These are phyloP conservation scores for Teunomyces lycoperdinae DNA, from an alignment of 805 yeast species.

Conservation along the genomic window DNA sequence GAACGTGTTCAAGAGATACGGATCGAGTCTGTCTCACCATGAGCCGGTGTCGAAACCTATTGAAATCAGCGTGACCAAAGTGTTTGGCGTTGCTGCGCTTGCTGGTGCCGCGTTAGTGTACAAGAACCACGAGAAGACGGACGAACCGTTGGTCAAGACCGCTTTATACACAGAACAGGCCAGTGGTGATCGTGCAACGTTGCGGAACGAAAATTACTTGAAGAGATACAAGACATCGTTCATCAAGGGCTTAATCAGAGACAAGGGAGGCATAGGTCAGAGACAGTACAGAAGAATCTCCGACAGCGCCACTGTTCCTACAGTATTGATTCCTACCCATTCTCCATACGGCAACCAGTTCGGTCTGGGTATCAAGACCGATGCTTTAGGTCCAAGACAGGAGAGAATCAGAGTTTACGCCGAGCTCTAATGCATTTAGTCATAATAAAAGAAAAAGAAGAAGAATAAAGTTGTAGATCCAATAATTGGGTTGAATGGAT, in stretches of 20 bases:
- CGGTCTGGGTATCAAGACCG: slow-evolving; percentile 44
- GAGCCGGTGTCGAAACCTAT: slow-evolving; percentile 18
- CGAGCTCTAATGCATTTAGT: background rate
- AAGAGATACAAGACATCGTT: slow-evolving; percentile 42
- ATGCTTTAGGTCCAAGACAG: slow-evolving; percentile 44
- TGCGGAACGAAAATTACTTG: slow-evolving; percentile 36
- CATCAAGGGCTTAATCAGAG: slow-evolving; percentile 40
- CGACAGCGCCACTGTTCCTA: slow-evolving; percentile 25
- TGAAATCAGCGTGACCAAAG: slow-evolving; percentile 40
- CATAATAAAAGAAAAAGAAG: background rate
- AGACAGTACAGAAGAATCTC: slow-evolving; percentile 35
- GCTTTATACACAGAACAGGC: slow-evolving; percentile 33
- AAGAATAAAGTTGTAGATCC: background rate
- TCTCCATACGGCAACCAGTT: slow-evolving; percentile 40
- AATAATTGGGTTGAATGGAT: background rate
- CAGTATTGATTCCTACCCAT: slow-evolving; percentile 37
- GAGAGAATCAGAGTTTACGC: slow-evolving; percentile 41
- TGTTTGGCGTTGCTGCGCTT: slow-evolving; percentile 40
- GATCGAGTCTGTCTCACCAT: slow-evolving; percentile 12
- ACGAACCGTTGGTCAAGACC: slow-evolving; percentile 37
- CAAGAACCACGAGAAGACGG: slow-evolving; percentile 28
- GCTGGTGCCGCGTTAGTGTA: slow-evolving; percentile 36
- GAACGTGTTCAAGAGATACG: slow-evolving; percentile 11
- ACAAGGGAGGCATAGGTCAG: slow-evolving; percentile 46
- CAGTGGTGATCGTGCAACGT: slow-evolving; percentile 26